These are phyloP conservation scores for Entelexis paramagnoliae DNA, from an alignment of 1,139 yeast genomes.

Conservation along the genomic window DNA sequence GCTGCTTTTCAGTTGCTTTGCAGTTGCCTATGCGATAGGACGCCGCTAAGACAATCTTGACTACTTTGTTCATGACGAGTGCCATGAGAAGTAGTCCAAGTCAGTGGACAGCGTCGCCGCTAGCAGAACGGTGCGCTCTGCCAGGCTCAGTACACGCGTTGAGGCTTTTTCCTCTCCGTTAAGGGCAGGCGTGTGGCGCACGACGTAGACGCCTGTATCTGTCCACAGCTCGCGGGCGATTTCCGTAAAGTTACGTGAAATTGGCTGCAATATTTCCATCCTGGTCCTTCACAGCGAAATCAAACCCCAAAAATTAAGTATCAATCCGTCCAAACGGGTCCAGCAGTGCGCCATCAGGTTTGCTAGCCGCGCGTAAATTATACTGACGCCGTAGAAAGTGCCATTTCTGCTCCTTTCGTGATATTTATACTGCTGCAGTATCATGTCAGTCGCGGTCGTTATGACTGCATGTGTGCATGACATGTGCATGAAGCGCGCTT, in stretches of 20 bases:
- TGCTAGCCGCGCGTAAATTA: neutral
- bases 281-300: neutral
- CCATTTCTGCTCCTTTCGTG: neutral
- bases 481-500: no score
- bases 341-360: neutral
- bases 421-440: no score
- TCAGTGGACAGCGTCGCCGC: neutral
- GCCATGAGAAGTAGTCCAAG: neutral
- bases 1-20: no score
- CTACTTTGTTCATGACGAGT: neutral
- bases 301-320: neutral
- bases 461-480: no score
- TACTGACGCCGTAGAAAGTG: neutral
- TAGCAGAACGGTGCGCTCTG: neutral
- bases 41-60: no score
- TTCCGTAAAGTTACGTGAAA: neutral
- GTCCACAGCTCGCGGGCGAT: neutral
- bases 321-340: neutral
- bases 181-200: neutral
- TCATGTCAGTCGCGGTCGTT: no score
- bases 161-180: neutral
- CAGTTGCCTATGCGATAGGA: no score
- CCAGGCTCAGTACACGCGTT: neutral
- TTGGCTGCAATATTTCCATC: neutral
- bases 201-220: neutral